Base-by-base conservation (phyloP, 495 filamentous ascomycete genomes). In the Hypoxylon lenormandii region DNA sequence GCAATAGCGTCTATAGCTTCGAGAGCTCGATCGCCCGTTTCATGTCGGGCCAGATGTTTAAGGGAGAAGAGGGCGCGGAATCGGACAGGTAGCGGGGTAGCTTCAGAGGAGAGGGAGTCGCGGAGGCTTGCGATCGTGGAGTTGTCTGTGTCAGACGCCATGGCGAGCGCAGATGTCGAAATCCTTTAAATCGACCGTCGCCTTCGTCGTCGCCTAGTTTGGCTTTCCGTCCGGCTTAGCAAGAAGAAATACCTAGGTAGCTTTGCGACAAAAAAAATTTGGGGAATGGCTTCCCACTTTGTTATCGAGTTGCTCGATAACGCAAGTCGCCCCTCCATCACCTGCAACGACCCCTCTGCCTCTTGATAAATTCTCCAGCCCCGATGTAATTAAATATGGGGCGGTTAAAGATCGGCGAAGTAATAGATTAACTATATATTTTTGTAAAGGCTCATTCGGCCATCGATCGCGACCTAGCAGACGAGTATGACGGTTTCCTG, bases 21-120 rank as follows among this genome's bases (percentile, higher is more conserved):
- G 22, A 89, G 89, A 26, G 90, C 82, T 46, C 83, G 77, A 30
- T 85, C 87, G 5, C 84, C 81, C 8, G 88, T 87, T 8, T 88
- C 76, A 52, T 88, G 84, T 42, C 87, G 89, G 8, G 96, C 95
- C 43, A 97, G 82, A 78, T 97, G 89, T 80, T 98, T 98, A 55
- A 99, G 88, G 11, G 95, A 97, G 83, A 99, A 99, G 69, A 98
- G 91, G 22, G 95, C 96, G 73, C 95, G 94, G 81, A 98, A 99
- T 59, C 94, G 92, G 61, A 90, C 85, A 47, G 93, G 90, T 61
- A 98, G 91, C 21, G 94, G 89, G 60, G 89, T 87, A 28, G 83
- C 78, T 80, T 98, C 94, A 57, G 89, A 88, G 69, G 83, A 87
- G 53, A 98, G 89, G 68, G 89, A 88, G 69, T 89, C 83, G 72